Evolutionary conservation across 2,329 filamentous ascomycete genomes (phyloP).

Genomic region (Emericellopsis cladophorae): DNA sequence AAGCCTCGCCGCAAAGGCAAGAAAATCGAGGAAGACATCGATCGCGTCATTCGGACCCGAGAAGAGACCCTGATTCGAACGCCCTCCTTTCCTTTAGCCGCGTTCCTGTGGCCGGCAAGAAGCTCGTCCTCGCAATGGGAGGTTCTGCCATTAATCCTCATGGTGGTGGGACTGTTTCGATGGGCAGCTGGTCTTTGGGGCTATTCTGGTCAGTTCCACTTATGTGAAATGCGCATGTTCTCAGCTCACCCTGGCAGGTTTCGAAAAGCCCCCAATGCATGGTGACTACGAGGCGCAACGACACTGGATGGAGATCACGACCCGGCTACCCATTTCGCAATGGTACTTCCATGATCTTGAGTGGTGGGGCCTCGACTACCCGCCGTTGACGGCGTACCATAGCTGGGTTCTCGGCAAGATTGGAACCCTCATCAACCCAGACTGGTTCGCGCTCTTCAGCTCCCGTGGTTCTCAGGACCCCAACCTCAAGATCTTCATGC

Average conservation of each 20-base stretch:
- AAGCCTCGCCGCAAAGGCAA: slow-evolving; percentile 47
- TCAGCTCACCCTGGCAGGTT: slow-evolving; percentile 37
- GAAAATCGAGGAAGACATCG: slow-evolving; percentile 26
- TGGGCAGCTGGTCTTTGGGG: slow-evolving; percentile 91
- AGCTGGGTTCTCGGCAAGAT: slow-evolving; percentile 90
- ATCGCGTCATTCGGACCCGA: slow-evolving; percentile 6
- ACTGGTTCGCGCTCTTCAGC: slow-evolving; percentile 77
- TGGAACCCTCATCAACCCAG: slow-evolving; percentile 63
- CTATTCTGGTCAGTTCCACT: slow-evolving; percentile 60
- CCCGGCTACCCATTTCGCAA: slow-evolving; percentile 74
- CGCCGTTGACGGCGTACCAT: slow-evolving; percentile 93
- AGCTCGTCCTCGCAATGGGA: slow-evolving; percentile 84
- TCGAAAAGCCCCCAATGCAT: slow-evolving; percentile 74
- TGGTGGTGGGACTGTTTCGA: slow-evolving; percentile 81
- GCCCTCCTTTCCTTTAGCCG: slow-evolving; percentile 79
- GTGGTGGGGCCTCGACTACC: slow-evolving; percentile 98
- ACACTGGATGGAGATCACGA: slow-evolving; percentile 98
- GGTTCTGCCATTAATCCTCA: slow-evolving; percentile 73
- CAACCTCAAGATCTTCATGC: slow-evolving; percentile 86
- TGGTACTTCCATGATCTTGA: slow-evolving; percentile 97
- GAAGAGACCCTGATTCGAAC: slow-evolving; percentile 34
- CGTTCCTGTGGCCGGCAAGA: slow-evolving; percentile 89
- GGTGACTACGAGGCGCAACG: slow-evolving; percentile 96
- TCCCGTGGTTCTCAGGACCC: slow-evolving; percentile 75
- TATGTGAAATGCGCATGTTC: neutral